Percentiles rank a stretch among this genome's conserved stretches.
phyloP scores from a whole-genome alignment of 2,329 filamentous ascomycete genomes.

The Teratosphaeria gauchensis region DNA sequence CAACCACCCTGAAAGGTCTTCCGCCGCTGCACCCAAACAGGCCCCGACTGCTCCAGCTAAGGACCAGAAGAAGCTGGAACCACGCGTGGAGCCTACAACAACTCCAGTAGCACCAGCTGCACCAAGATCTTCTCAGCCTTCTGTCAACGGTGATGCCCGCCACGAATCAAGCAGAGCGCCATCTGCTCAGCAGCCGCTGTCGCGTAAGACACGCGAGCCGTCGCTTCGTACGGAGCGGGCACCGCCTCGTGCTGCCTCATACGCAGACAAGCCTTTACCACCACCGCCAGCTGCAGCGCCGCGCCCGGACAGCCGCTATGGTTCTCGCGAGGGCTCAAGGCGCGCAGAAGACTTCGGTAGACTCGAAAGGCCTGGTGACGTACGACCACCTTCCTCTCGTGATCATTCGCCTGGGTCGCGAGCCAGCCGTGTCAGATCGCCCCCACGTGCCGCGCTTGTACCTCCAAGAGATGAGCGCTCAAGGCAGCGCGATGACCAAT shows the following conservation, averaged over 20 bases:
- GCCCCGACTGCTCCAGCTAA: neutral
- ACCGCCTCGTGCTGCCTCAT: neutral
- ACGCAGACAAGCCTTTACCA: constrained; percentile 5
- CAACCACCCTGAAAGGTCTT: neutral
- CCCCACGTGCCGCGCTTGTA: constrained; percentile 13
- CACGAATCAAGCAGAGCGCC: constrained; percentile 19
- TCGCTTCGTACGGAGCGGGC: constrained; percentile 29
- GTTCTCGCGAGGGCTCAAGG: constrained; percentile 20
- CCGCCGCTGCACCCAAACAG: neutral
- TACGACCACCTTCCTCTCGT: constrained; percentile 22
- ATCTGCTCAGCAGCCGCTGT: constrained; percentile 18
- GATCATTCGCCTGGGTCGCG: constrained; percentile 31
- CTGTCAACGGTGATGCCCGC: neutral
- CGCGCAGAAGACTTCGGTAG: constrained; percentile 30
- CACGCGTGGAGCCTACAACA: constrained; percentile 1
- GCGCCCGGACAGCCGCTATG: constrained; percentile 12
- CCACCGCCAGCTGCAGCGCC: neutral
- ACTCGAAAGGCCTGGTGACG: constrained; percentile 33
- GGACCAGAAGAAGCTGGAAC: neutral
- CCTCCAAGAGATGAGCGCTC: constrained; percentile 27
- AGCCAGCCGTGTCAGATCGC: constrained; percentile 29
- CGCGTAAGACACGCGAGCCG: constrained; percentile 33
- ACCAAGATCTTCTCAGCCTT: neutral
- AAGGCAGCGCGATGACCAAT: constrained; percentile 13
- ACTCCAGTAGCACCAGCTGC: neutral